These are phyloP conservation scores for Candida nitratophila DNA, from an alignment of 805 yeast genomes.

Conservation along the genomic window DNA sequence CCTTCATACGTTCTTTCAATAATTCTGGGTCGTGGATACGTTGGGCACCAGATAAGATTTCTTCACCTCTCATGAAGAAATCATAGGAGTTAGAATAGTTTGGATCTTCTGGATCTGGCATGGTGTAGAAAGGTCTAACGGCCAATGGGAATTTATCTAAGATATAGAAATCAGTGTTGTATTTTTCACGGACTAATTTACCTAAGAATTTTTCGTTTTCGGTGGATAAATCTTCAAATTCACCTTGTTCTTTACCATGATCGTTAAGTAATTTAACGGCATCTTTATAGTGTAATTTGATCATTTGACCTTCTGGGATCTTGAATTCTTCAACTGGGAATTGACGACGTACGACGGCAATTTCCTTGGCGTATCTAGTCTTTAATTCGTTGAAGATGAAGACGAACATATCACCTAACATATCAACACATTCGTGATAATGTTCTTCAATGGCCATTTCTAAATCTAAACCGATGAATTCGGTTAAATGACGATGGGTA, in stretches of 20 bases:
- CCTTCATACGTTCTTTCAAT: slow-evolving; percentile 72
- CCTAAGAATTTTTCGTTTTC: slow-evolving; percentile 95
- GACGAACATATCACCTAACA: slow-evolving; percentile 60
- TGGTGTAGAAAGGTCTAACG: slow-evolving; percentile 96
- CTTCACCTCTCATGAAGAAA: slow-evolving; percentile 99
- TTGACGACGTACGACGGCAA: slow-evolving; percentile 85
- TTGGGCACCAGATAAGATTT: slow-evolving; percentile 98
- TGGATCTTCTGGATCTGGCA: slow-evolving; percentile 94
- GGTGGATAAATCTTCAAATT: slow-evolving; percentile 84
- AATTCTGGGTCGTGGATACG: slow-evolving; percentile 93
- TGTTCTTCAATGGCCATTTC: slow-evolving; percentile 99
- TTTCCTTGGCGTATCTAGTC: slow-evolving; percentile 72
- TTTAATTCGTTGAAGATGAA: slow-evolving; percentile 84
- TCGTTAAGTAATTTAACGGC: slow-evolving; percentile 83
- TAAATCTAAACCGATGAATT: slow-evolving; percentile 93
- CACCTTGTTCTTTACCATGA: slow-evolving; percentile 81
- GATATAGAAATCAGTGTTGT: slow-evolving; percentile 95
- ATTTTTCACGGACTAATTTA: slow-evolving; percentile 82
- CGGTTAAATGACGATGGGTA: slow-evolving; percentile 99
- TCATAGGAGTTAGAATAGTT: slow-evolving; percentile 95
- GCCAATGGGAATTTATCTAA: slow-evolving; percentile 97
- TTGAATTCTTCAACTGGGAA: slow-evolving; percentile 97
- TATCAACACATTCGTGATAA: slow-evolving; percentile 79
- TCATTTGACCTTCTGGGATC: slow-evolving; percentile 93
- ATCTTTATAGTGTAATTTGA: slow-evolving; percentile 80